Evolutionary conservation across 345 rosid species (phyloP).

Genomic region (Brassica carinata): DNA sequence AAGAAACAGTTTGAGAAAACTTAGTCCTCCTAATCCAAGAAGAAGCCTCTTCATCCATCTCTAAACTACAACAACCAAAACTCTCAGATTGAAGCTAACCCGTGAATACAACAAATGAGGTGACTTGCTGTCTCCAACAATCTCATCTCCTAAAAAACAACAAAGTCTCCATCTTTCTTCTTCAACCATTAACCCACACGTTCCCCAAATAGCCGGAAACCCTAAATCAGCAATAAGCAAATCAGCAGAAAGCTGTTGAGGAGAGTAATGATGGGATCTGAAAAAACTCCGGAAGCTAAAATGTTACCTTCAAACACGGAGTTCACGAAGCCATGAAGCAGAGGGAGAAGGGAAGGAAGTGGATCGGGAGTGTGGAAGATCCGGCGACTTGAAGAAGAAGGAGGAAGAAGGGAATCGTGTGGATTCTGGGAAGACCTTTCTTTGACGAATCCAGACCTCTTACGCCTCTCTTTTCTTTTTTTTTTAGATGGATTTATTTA

Average conservation of each 20-base stretch:
- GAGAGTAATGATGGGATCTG: conserved; percentile 25
- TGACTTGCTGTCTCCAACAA: conserved; percentile 36
- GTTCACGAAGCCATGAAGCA: conserved; percentile 23
- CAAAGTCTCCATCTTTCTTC: conserved; percentile 29
- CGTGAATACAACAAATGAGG: conserved; percentile 23
- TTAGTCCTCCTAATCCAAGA: conserved; percentile 95
- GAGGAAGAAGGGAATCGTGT: conserved; percentile 22
- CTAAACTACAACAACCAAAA: neutral
- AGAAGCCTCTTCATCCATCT: conserved; percentile 71
- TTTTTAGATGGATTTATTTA: conserved; percentile 20
- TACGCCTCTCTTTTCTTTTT: conserved; percentile 7
- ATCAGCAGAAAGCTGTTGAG: neutral
- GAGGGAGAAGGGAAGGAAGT: conserved; percentile 10
- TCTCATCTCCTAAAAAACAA: conserved; percentile 33
- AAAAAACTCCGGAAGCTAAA: neutral
- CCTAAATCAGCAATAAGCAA: conserved; percentile 40
- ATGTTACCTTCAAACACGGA: conserved; percentile 28
- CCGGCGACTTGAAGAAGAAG: conserved; percentile 41
- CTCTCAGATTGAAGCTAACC: conserved; percentile 40
- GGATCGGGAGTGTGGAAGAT: conserved; percentile 34
- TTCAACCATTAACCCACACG: conserved; percentile 22
- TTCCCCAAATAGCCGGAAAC: conserved; percentile 51
- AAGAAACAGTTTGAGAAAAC: conserved; percentile 86
- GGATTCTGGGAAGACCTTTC: conserved; percentile 30
- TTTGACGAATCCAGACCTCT: conserved; percentile 43